These are phyloP conservation scores for Boletus sp. DNA, from an alignment of 1,284 basidiomycete species.

Conservation along the genomic window DNA sequence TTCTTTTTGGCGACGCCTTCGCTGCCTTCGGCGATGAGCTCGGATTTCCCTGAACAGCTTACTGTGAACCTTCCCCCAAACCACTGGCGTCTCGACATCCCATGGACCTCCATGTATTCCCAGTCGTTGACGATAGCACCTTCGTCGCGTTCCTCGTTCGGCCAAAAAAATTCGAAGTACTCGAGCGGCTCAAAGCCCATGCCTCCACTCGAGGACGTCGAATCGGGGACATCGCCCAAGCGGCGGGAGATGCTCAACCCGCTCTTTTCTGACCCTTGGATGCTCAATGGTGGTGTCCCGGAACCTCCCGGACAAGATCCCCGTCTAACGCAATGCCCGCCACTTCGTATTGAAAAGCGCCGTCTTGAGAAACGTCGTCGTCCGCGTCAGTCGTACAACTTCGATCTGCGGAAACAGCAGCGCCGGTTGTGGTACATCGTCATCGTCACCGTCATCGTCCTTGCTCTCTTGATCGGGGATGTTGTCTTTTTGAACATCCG, in stretches of 20 bases:
- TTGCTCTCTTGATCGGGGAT: constrained; percentile 44
- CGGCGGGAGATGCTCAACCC: constrained; percentile 36
- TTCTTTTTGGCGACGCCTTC: constrained; percentile 3
- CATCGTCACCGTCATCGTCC: constrained; percentile 35
- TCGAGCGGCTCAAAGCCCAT: constrained; percentile 3
- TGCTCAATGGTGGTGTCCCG: constrained; percentile 23
- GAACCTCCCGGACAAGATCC: constrained; percentile 32
- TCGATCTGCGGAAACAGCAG: constrained; percentile 29
- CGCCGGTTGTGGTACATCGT: constrained; percentile 33
- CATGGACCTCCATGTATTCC: constrained; percentile 35
- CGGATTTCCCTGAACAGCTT: constrained; percentile 35
- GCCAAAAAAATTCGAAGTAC: constrained; percentile 13
- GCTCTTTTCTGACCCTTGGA: constrained; percentile 37
- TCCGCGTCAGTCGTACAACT: constrained; percentile 26
- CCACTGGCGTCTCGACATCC: constrained; percentile 4
- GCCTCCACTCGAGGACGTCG: constrained; percentile 27
- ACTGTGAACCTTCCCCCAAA: constrained; percentile 21
- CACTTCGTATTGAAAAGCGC: constrained; percentile 27
- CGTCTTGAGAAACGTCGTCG: constrained; percentile 36
- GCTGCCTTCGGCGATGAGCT: constrained; percentile 16
- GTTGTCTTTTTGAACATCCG: constrained; percentile 39
- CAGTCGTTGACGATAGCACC: constrained; percentile 33
- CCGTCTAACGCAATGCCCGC: constrained; percentile 34
- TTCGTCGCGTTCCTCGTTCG: constrained; percentile 22
- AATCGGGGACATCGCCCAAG: constrained; percentile 22